Conservation (phyloP, 2,329 filamentous ascomycete species). For the Ophiostoma australiae region DNA sequence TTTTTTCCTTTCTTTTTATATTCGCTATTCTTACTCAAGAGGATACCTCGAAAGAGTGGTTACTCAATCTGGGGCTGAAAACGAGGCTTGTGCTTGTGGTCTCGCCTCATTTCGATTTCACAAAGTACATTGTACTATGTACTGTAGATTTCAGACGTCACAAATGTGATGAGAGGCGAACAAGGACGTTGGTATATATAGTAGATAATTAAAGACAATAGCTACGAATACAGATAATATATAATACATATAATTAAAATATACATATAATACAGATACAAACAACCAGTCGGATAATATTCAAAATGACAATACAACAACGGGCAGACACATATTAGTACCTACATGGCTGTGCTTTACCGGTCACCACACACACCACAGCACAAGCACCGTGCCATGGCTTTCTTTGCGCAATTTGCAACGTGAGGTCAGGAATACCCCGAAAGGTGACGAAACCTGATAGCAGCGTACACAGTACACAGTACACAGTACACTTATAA, state of each 20-base stretch:
- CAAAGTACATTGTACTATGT: too few relatives aligned
- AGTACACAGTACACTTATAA: neutral
- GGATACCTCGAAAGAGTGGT: neutral
- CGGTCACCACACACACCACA: neutral
- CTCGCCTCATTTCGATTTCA: neutral
- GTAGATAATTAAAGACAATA: neutral
- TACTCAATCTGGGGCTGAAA: constrained; percentile 8
- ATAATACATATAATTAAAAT: too few relatives aligned
- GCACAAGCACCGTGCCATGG: neutral
- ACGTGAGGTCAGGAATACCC: neutral
- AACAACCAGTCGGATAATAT: too few relatives aligned
- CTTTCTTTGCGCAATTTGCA: neutral
- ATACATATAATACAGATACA: too few relatives aligned
- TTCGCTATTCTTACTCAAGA: neutral
- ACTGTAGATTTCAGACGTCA: neutral
- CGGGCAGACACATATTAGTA: neutral
- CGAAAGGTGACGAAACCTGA: neutral
- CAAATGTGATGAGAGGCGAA: neutral
- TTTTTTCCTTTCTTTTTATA: too few relatives aligned
- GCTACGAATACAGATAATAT: neutral
- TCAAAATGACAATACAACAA: constrained; percentile 3
- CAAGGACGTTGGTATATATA: neutral
- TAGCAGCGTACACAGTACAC: too few relatives aligned
- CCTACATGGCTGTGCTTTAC: neutral
- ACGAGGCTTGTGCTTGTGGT: neutral